Percentiles rank a stretch among this genome's conserved stretches.
Evolutionary conservation across 306 rosid species (phyloP).

Genomic region (Amphicarpaea edgeworthii): DNA sequence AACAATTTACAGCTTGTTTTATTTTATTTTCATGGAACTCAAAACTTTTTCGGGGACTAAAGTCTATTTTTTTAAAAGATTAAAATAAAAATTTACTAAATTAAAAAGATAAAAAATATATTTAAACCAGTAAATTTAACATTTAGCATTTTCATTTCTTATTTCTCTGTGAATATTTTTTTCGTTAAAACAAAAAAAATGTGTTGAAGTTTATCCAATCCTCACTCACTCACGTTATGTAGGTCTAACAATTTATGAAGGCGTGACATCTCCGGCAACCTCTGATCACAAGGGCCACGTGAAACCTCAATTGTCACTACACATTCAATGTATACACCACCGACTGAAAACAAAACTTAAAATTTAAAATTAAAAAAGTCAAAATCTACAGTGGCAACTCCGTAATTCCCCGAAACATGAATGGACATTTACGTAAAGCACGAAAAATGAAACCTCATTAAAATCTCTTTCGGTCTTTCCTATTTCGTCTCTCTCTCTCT

Average conservation of each 20-base stretch:
- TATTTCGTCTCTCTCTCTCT: slow-evolving; percentile 14
- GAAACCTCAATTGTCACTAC: neutral
- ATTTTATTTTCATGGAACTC: no score
- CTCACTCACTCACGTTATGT: neutral
- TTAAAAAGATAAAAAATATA: no score
- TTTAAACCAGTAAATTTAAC: no score
- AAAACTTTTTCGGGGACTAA: no score
- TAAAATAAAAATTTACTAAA: no score
- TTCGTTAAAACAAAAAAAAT: neutral
- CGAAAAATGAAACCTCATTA: neutral
- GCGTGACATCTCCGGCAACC: slow-evolving; percentile 33
- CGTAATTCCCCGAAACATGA: slow-evolving; percentile 14
- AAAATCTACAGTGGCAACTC: slow-evolving; percentile 44
- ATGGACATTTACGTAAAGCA: slow-evolving; percentile 48
- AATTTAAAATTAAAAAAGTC: neutral
- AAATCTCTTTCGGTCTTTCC: neutral
- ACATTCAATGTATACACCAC: slow-evolving; percentile 33
- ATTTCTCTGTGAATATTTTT: no score
- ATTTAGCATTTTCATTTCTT: no score
- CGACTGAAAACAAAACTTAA: neutral
- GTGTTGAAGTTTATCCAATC: neutral
- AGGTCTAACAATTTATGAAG: slow-evolving; percentile 22
- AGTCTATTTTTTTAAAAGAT: no score
- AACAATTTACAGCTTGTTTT: no score
- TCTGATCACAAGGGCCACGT: slow-evolving; percentile 43